A percentile compares a stretch with the other conserved stretches of the same genome.
Evolutionary conservation across 2,329 filamentous ascomycete genomes (phyloP).

Genomic region (Botrytis squamosa): DNA sequence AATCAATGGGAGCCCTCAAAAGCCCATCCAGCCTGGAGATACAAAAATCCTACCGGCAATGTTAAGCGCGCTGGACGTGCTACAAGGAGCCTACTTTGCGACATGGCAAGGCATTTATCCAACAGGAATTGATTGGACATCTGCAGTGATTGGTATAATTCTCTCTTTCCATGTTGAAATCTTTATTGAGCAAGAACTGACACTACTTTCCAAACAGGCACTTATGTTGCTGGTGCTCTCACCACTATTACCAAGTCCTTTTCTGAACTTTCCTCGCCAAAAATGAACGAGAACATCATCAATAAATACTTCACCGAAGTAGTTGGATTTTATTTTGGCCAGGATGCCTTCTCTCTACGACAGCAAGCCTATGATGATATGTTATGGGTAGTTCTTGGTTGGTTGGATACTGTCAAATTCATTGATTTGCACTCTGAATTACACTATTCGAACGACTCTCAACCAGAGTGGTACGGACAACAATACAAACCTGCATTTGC

Average conservation of each 20-base stretch:
- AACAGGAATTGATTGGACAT: conserved; percentile 87
- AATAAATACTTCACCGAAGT: conserved; percentile 78
- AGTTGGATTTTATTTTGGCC: conserved; percentile 79
- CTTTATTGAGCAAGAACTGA: background rate
- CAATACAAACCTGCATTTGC: conserved; percentile 76
- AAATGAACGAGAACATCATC: conserved; percentile 69
- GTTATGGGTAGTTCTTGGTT: conserved; percentile 90
- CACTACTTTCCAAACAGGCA: conserved; percentile 47
- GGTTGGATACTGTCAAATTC: conserved; percentile 81
- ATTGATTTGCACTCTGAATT: conserved; percentile 65
- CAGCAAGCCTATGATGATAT: conserved; percentile 89
- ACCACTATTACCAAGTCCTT: conserved; percentile 67
- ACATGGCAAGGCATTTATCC: conserved; percentile 81
- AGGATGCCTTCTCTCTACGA: conserved; percentile 73
- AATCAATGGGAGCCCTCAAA: conserved; percentile 9
- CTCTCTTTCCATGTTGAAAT: background rate
- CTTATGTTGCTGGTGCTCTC: conserved; percentile 72
- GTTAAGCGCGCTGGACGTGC: conserved; percentile 64
- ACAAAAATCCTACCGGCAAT: conserved; percentile 31
- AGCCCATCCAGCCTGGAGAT: background rate
- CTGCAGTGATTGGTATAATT: conserved; percentile 61
- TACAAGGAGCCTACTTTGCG: conserved; percentile 78
- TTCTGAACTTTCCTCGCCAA: conserved; percentile 40
- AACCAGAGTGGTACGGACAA: conserved; percentile 66
- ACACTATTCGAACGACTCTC: conserved; percentile 53